A percentile compares a stretch with the other conserved stretches of the same genome.
phyloP scores from a whole-genome alignment of 139 green algal genomes.

The Coelastrella sp. region DNA sequence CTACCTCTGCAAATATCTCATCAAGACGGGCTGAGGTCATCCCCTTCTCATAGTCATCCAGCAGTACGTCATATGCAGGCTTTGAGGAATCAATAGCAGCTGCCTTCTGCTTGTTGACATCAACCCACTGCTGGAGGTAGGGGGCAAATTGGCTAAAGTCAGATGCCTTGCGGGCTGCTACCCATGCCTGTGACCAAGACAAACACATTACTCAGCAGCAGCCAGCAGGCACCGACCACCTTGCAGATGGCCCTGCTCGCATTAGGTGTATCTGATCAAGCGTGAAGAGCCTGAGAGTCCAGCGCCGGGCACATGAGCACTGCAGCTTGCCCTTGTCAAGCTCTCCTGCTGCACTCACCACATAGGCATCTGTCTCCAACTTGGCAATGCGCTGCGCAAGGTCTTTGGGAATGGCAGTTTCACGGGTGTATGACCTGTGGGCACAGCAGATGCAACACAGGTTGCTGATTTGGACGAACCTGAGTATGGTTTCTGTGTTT shows the following conservation, averaged over 20 bases:
- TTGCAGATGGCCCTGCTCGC: not conserved
- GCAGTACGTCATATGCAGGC: constrained; percentile 80
- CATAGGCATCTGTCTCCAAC: constrained; percentile 81
- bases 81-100: constrained; percentile 53
- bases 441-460: not conserved
- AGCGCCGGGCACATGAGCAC: too few relatives aligned
- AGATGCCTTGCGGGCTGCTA: constrained; percentile 74
- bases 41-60: constrained; percentile 93
- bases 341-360: not conserved
- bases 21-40: constrained; percentile 81
- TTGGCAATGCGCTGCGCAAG: constrained; percentile 76
- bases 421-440: constrained; percentile 57
- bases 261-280: not conserved
- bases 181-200: constrained; percentile 71
- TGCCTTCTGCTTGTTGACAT: constrained; percentile 47
- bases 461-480: not conserved
- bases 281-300: too few relatives aligned
- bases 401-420: constrained; percentile 77
- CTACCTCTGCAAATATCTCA: constrained; percentile 83
- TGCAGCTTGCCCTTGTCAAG: too few relatives aligned
- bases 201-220: not conserved
- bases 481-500: too few relatives aligned
- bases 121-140: constrained; percentile 87
- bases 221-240: not conserved
- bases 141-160: constrained; percentile 88